Evolutionary conservation across 2,329 filamentous ascomycete genomes (phyloP), one percentile per base, ranked within the genome.

Genomic region (Cladosporium sp.): DNA sequence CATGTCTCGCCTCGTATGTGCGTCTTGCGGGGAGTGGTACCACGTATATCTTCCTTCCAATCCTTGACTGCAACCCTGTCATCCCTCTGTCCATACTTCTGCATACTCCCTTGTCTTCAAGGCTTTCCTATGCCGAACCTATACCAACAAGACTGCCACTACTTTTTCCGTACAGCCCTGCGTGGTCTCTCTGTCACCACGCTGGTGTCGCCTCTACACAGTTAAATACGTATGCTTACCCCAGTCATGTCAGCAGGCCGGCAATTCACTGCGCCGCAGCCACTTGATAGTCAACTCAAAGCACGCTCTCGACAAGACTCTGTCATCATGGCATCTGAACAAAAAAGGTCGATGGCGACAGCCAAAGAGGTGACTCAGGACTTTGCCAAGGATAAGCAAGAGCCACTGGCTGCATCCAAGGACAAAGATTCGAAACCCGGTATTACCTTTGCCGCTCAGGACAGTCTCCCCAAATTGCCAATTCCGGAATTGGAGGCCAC

Each of bases 131-230:
- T 96, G 91, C 91, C 91, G 83, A 80, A 85, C 73, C 94, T 92
- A 79, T 96, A 84, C 79, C 83, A 91, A 66, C 89, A 95, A 84
- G 91, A 96, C 80, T 96, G 91, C 75, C 92, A 96, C 78, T 96
- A 96, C 81, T 96, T 96, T 81, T 95, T 91, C 83, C 91, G 91
- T 83, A 96, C 89, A 79, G 91, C 91, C 76, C 82, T 96, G 81
- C 91, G 91, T 83, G 89, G 93, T 76, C 83, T 96, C 73, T 94
- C 91, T 76, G 88, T 96, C 73, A 86, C 88, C 80, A 96, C 91
- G 73, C 86, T 82, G 74, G 87, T 96, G 78, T 92, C 90, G 71
- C 89, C 90, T 72, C 82, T 92, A 64, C 92, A 92, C 82, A 72
- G 85, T 84, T 79, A 92, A 83, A 84, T 52, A 53, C 64, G 40